These are phyloP conservation scores for Nephelium lappaceum DNA, from an alignment of 345 rosid species.

Conservation along the genomic window DNA sequence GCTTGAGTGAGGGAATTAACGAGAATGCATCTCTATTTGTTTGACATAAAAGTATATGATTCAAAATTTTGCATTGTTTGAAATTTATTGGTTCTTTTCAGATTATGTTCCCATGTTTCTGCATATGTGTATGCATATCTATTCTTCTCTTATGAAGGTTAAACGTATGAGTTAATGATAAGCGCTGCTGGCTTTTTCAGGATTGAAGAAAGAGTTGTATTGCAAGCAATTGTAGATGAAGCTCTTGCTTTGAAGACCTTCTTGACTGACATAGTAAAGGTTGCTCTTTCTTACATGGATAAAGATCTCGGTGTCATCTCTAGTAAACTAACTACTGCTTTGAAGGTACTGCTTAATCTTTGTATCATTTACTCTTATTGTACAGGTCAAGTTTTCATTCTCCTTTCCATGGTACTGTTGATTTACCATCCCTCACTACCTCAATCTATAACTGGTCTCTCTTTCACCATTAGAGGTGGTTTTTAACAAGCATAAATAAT, in stretches of 20 bases:
- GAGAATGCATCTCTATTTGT: not conserved
- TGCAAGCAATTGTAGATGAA: slow-evolving; percentile 49
- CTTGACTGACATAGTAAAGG: slow-evolving; percentile 48
- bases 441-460: not conserved
- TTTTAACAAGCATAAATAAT: not conserved
- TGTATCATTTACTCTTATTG: slow-evolving; percentile 7
- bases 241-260: slow-evolving; percentile 43
- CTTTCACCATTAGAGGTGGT: slow-evolving; percentile 1
- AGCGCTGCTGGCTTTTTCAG: slow-evolving; percentile 36
- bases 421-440: not conserved
- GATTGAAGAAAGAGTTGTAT: slow-evolving; percentile 52
- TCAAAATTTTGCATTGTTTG: not conserved
- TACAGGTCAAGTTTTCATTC: not conserved
- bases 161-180: slow-evolving; percentile 6
- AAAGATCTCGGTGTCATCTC: slow-evolving; percentile 39
- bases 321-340: slow-evolving; percentile 51
- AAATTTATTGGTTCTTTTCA: not conserved
- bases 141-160: not conserved
- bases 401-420: not conserved
- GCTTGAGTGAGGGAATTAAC: not conserved
- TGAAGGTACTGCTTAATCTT: slow-evolving; percentile 44
- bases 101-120: not conserved
- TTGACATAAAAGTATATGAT: not conserved
- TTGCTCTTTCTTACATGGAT: slow-evolving; percentile 38
- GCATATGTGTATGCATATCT: not conserved